Evolutionary conservation across 2,329 filamentous ascomycete genomes (phyloP).

Genomic region (Biscogniauxia mediterranea): DNA sequence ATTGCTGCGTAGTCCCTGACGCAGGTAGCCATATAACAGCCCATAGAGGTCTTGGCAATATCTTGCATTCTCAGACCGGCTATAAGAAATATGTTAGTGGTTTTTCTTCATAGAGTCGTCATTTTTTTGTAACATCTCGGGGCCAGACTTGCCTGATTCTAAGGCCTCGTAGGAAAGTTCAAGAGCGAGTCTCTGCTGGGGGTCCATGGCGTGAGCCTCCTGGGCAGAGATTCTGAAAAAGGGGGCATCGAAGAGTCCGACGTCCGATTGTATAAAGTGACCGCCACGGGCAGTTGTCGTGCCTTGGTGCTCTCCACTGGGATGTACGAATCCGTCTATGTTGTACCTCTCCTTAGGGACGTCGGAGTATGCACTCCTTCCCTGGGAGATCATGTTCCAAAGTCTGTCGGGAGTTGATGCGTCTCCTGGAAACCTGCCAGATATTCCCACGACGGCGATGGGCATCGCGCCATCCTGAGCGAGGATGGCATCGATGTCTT

Average conservation of each 20-base stretch:
- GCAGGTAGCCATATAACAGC: constrained; percentile 34
- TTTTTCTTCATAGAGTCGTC: neutral
- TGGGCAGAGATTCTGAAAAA: constrained; percentile 32
- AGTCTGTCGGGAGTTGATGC: constrained; percentile 27
- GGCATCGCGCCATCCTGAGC: constrained; percentile 27
- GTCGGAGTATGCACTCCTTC: constrained; percentile 26
- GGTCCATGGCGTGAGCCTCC: constrained; percentile 34
- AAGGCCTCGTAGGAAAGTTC: constrained; percentile 31
- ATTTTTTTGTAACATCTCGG: neutral
- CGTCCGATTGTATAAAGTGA: constrained; percentile 29
- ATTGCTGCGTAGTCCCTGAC: constrained; percentile 29
- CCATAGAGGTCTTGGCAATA: constrained; percentile 26
- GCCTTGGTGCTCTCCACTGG: constrained; percentile 28
- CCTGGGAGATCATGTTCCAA: constrained; percentile 29
- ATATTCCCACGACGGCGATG: constrained; percentile 28
- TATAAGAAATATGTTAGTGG: constrained; percentile 4
- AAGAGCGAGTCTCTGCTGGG: constrained; percentile 32
- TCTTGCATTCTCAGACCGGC: constrained; percentile 30
- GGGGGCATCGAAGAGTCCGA: constrained; percentile 29
- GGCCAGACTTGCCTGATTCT: constrained; percentile 27
- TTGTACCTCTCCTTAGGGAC: constrained; percentile 29
- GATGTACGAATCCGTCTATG: constrained; percentile 30
- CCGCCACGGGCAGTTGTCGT: constrained; percentile 26
- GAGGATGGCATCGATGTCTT: constrained; percentile 25
- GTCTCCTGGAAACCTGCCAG: constrained; percentile 30